Base-by-base conservation (phyloP, 768 basidiomycete genomes). In the Cystofilobasidium macerans region DNA sequence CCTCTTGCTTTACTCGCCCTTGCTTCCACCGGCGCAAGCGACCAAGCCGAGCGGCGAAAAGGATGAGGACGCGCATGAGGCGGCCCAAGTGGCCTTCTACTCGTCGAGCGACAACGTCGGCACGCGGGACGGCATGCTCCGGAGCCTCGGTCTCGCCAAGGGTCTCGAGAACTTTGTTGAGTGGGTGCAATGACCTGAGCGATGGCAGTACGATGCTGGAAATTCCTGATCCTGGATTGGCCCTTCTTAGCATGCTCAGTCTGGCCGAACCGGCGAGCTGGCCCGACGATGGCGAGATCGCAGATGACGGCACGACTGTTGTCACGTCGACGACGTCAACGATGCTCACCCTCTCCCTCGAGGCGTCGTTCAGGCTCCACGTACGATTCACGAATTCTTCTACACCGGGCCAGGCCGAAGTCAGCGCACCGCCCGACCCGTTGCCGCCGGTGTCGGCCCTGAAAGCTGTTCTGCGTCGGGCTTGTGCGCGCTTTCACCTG, bases 101-200 rank as follows among this genome's bases (percentile, higher is more conserved):
- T 63, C 30, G 4, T 62, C 67, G 5, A 62, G 36, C 33, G 38
- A 63, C 28, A 42, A 68, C 22, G 26, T 64, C 16, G 30, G 45
- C 0, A 62, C 67, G 2, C 62, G 67, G 26, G 67, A 68, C 57
- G 57, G 28, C n/a, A 68, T 68, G 67, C 67, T 68, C 8, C 56
- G 67, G 35, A 61, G 62, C 30, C 30, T 68, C 9, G 67, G 67
- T 0, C 62, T 68, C 5, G 67, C 67, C 7, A 68, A 68, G 57
- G 67, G 67, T 0, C 56, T 68, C 30, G 62, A 63, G 2, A 36
- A 59, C 33, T 68, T 68, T 53, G 61, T 61, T 45, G 24, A 22
- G 67, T 64, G 43, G 28, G 67, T n/a, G n/a, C n/a, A n/a, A n/a
- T n/a, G n/a, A n/a, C n/a, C n/a, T n/a, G n/a, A n/a, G n/a, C n/a